A percentile compares a stretch with the other conserved stretches of the same genome.
Conservation (phyloP, 306 rosid genomes). For the peach (Prunus persica) region Prunus_persica_NCBIv2 NC_034013.1:10023501-10024000, state of each 20-base stretch:
- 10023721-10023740: background rate
- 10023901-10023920: slow-evolving; percentile 9
- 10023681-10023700: slow-evolving; percentile 5
- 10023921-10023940: slow-evolving; percentile 19
- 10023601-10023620: slow-evolving; percentile 24
- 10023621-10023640: slow-evolving; percentile 22
- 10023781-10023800: slow-evolving; percentile 1
- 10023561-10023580: slow-evolving; percentile 32
- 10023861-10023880: slow-evolving; percentile 2
- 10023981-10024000: background rate
- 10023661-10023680: slow-evolving; percentile 1
- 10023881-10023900: slow-evolving; percentile 3
- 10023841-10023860: background rate
- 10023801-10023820: slow-evolving; percentile 6
- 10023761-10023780: slow-evolving; percentile 3
- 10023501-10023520: background rate
- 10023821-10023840: slow-evolving; percentile 5
- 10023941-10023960: slow-evolving; percentile 5
- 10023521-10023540: slow-evolving; percentile 33
- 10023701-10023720: slow-evolving; percentile 3
- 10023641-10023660: slow-evolving; percentile 7
- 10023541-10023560: slow-evolving; percentile 5
- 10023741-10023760: background rate
- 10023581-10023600: slow-evolving; percentile 26
- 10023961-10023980: background rate